Percentiles rank a stretch among this genome's conserved stretches.
Evolutionary conservation across 441 rosid genomes (phyloP).

Genomic region (Gossypium trilobum): DNA sequence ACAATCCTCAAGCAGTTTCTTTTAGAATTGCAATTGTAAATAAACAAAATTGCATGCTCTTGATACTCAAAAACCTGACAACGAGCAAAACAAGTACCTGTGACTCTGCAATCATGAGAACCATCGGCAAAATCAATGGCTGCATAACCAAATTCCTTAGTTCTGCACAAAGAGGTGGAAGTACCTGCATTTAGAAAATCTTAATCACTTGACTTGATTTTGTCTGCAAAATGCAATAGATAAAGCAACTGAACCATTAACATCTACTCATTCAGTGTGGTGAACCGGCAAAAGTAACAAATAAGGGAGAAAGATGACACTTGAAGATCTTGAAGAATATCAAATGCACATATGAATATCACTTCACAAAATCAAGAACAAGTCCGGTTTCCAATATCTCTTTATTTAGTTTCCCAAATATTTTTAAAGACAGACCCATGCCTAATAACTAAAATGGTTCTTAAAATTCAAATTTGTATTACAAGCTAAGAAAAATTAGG

Average conservation of each 20-base stretch:
- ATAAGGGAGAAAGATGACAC: not conserved
- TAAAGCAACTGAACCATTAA: not conserved
- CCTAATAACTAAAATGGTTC: not conserved
- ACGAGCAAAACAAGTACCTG: slow-evolving; percentile 44
- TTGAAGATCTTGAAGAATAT: slow-evolving; percentile 1
- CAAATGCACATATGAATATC: not conserved
- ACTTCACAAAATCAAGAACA: not conserved
- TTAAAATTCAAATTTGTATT: too few relatives aligned
- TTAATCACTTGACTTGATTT: not conserved
- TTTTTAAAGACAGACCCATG: not conserved
- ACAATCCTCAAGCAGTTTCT: not conserved
- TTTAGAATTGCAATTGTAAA: not conserved
- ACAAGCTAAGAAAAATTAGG: not conserved
- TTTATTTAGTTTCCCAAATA: not conserved
- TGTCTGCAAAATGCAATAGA: not conserved
- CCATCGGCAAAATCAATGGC: slow-evolving; percentile 90
- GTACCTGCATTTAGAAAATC: slow-evolving; percentile 50
- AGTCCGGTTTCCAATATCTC: too few relatives aligned
- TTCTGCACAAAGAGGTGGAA: slow-evolving; percentile 94
- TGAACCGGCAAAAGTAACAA: not conserved
- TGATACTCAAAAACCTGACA: not conserved
- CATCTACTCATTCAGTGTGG: not conserved
- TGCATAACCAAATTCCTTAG: slow-evolving; percentile 95
- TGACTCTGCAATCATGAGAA: slow-evolving; percentile 83
- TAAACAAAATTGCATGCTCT: not conserved